Percentiles rank a stretch among this genome's conserved stretches.
phyloP scores from a whole-genome alignment of 208 protist species.

The Trypanosoma lewisi region DNA sequence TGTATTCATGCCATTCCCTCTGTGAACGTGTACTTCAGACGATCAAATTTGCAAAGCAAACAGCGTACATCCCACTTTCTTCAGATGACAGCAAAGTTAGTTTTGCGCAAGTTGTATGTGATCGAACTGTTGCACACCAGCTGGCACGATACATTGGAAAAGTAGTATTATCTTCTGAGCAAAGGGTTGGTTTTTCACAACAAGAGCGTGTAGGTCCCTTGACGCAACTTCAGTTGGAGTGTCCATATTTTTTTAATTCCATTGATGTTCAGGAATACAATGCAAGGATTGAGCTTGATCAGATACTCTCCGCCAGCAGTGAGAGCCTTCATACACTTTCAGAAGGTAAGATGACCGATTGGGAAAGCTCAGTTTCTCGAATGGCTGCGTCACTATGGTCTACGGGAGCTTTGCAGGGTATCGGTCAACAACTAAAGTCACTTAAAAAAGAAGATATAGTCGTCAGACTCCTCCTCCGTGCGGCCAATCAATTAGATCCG shows the following conservation, averaged over 20 bases:
- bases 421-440: conserved; percentile 74
- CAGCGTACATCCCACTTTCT: conserved; percentile 45
- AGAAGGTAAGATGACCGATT: conserved; percentile 55
- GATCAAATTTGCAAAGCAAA: conserved; percentile 54
- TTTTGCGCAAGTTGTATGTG: conserved; percentile 74
- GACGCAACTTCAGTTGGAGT: conserved; percentile 55
- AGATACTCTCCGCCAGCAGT: conserved; percentile 36
- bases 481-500: conserved; percentile 78
- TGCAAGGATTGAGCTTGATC: conserved; percentile 61
- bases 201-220: conserved; percentile 45
- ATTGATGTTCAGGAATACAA: conserved; percentile 68
- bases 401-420: conserved; percentile 65
- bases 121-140: conserved; percentile 59
- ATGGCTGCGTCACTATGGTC: conserved; percentile 71
- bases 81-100: conserved; percentile 51
- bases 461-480: conserved; percentile 82
- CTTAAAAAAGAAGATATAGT: conserved; percentile 68
- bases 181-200: conserved; percentile 37
- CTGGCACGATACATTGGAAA: conserved; percentile 59
- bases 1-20: conserved; percentile 23
- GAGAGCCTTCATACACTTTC: conserved; percentile 39
- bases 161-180: conserved; percentile 49
- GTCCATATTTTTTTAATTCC: conserved; percentile 80
- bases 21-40: conserved; percentile 57
- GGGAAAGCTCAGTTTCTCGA: conserved; percentile 53